These are phyloP conservation scores for Botrytis aclada DNA, from an alignment of 2,329 filamentous ascomycete species.

Conservation along the genomic window DNA sequence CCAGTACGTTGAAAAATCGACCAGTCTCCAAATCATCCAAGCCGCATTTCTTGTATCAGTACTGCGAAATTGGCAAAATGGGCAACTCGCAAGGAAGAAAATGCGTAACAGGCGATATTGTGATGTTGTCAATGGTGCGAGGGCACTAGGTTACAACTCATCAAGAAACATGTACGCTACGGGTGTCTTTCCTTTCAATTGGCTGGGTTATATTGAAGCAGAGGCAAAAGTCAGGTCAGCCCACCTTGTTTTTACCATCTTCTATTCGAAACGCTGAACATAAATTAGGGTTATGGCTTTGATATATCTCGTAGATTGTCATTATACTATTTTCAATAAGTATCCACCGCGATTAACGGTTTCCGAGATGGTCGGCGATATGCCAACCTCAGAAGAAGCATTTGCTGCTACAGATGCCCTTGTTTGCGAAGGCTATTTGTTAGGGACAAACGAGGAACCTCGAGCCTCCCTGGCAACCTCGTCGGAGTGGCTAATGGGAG, in stretches of 20 bases:
- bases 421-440: constrained; percentile 2
- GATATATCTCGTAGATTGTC: constrained; percentile 3
- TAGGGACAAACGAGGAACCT: neutral
- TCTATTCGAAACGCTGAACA: neutral
- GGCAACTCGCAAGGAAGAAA: neutral
- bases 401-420: constrained; percentile 4
- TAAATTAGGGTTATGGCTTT: neutral
- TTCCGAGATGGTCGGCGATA: constrained; percentile 7
- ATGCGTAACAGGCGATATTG: constrained; percentile 10
- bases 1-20: neutral
- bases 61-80: constrained; percentile 14
- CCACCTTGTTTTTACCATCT: neutral
- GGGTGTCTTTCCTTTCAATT: neutral
- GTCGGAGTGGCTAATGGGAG: neutral
- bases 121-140: neutral
- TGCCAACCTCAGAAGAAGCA: constrained; percentile 10
- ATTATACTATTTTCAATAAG: neutral
- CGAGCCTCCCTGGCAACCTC: neutral
- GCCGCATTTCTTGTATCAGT: constrained; percentile 13
- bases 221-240: constrained; percentile 9
- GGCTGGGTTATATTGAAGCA: constrained; percentile 1
- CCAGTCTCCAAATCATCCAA: constrained; percentile 12
- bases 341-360: constrained; percentile 1
- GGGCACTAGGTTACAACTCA: neutral
- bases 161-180: constrained; percentile 3